Base-by-base conservation (phyloP, 257 asterid species). In the Gynochthodes officinalis region DNA sequence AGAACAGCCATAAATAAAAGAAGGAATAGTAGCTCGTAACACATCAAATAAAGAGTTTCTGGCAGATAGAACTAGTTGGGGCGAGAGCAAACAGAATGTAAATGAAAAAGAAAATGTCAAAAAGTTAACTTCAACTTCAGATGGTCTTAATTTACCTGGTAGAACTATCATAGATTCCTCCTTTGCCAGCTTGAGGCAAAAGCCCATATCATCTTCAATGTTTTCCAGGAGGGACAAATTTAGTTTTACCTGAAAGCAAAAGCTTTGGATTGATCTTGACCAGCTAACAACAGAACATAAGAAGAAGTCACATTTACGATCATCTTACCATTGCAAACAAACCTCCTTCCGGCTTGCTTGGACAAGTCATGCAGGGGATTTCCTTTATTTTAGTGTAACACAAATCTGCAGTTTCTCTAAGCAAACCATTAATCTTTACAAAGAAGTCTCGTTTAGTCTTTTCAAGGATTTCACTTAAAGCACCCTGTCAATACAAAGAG, bases 301-400 rank as follows among this genome's bases (percentile, higher is more conserved):
- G 25, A 60, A 23, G 74, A 60, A 39, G 2, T 23, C 6, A 32
- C 65, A 58, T 30, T 79, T 37, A 73, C 64, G 19, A 7, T 52
- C 46, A 18, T 43, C 74, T 83, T 84, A 91, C 97, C 97, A 93
- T 88, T 42, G 76, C 86, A 72, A 85, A 89, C 98, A 93, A 85
- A 55, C 94, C 88, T 74, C 97, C 98, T 81, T 91, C 82, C 1
- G 98, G 98, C 82, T 88, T 93, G 89, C 84, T 79, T 7, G 92
- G 97, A 74, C 96, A 91, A 62, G 86, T 82, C 72, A 91, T 49
- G 87, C 87, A 81, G 32, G 88, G 90, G 72, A 91, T 91, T 76
- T 90, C 92, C 73, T 85, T 71, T 42, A 74, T 61, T 77, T 70
- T 80, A 12, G 82, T 78, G 63, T 81, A 89, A 77, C 87, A 81